Percentiles rank a stretch among this genome's conserved stretches.
Evolutionary conservation across 108 stramenopile genomes (phyloP).

Genomic region (Mediolabrus comicus): DNA sequence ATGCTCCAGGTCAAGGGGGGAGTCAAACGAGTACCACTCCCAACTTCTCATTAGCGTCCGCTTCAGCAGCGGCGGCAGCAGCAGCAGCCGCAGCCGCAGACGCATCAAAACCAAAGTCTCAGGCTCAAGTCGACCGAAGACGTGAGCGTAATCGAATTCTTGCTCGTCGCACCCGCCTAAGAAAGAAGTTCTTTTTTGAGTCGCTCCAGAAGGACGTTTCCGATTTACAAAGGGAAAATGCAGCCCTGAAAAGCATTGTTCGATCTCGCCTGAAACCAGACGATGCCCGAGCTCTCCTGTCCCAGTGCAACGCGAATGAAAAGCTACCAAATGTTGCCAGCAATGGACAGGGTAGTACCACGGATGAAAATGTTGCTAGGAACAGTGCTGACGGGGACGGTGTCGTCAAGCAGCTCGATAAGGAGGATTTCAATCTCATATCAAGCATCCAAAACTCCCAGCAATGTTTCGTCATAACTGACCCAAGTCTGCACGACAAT

Average conservation of each 20-base stretch:
- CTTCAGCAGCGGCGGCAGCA: constrained; percentile 2
- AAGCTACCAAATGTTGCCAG: constrained; percentile 57
- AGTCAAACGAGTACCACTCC: not conserved
- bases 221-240: constrained; percentile 82
- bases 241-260: constrained; percentile 73
- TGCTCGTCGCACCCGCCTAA: constrained; percentile 92
- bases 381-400: constrained; percentile 16
- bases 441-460: constrained; percentile 89
- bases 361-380: constrained; percentile 34
- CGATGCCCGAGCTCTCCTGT: constrained; percentile 48
- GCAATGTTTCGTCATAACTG: constrained; percentile 94
- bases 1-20: not conserved
- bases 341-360: constrained; percentile 44
- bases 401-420: constrained; percentile 52
- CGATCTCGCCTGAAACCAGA: constrained; percentile 54
- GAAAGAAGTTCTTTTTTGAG: constrained; percentile 98
- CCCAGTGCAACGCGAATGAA: constrained; percentile 64
- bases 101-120: constrained; percentile 58
- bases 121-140: constrained; percentile 87
- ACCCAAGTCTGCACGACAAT: constrained; percentile 94
- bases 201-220: constrained; percentile 88
- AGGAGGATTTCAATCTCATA: constrained; percentile 88
- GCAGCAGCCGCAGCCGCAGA: constrained; percentile 11
- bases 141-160: constrained; percentile 95
- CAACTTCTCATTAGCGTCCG: not conserved